Evolutionary conservation across 805 yeast genomes (phyloP), one percentile per base, ranked within the genome.

Genomic region (Pichia californica): DNA sequence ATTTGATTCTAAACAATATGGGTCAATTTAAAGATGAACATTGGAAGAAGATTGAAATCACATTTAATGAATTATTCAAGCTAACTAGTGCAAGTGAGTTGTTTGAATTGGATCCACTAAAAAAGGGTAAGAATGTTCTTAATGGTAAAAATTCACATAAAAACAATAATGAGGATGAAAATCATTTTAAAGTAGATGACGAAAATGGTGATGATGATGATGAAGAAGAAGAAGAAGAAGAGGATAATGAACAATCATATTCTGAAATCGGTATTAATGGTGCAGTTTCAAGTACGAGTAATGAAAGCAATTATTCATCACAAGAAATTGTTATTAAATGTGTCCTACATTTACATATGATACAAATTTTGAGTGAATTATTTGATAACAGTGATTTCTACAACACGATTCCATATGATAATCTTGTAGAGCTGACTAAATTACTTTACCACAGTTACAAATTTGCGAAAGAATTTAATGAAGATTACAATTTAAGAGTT

Each of bases 381-480:
- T 78, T 88, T 59, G 88, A 83, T 37, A 71, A 69, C 43, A 84
- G 83, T 43, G 67, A 62, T 5, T 86, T 91, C 53, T 85, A 84
- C 52, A 76, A 72, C 38, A 54, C 72, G 20, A 76, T 88, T 43
- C 94, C 97, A 13, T 77, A 80, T 42, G 62, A 71, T 6, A 73
- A 83, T 50, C 68, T 89, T 47, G 61, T 81, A 40, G 66, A 73
- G 40, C 58, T 93, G 29, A 75, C 88, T 2, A 63, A 69, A 3
- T 63, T 85, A 33, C 66, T 93, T 49, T 74, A 77, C 47, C 67
- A 68, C 40, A 83, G 95, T 41, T 89, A 86, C 66, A 71, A 73
- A 51, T 93, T 94, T 66, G 86, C 98, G 3, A 77, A 84, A 54
- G 78, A 74, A 45, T 93, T 93, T 70, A 93, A 93, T 62, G 88